phyloP scores from a whole-genome alignment of 73 alveolate species.

The Effrenium voratum region DNA sequence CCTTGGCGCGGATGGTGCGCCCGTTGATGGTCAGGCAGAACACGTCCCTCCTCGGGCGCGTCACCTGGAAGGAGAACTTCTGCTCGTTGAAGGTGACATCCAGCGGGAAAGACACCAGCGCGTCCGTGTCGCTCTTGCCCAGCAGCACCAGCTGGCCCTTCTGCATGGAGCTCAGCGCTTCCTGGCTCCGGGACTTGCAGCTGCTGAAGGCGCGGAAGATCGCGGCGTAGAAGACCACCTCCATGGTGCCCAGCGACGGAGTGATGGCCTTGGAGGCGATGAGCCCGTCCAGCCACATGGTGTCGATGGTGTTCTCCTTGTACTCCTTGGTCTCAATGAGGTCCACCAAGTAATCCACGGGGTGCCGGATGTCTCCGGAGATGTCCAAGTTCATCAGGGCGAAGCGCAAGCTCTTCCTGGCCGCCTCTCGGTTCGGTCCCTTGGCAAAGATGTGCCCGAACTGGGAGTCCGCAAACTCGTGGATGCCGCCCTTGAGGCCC shows the following conservation, averaged over 20 bases:
- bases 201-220: slow-evolving; percentile 76
- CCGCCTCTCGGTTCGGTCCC: slow-evolving; percentile 88
- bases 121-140: slow-evolving; percentile 28
- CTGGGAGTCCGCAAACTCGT: slow-evolving; percentile 94
- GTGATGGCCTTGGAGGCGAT: slow-evolving; percentile 91
- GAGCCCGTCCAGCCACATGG: slow-evolving; percentile 92
- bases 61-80: slow-evolving; percentile 92
- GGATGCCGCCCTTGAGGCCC: slow-evolving; percentile 92
- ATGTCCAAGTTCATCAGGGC: slow-evolving; percentile 87
- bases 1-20: slow-evolving; percentile 50
- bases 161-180: slow-evolving; percentile 70
- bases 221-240: slow-evolving; percentile 92
- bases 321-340: slow-evolving; percentile 34
- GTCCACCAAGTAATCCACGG: slow-evolving; percentile 90
- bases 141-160: slow-evolving; percentile 84
- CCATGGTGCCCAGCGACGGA: slow-evolving; percentile 66
- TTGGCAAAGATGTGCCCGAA: slow-evolving; percentile 93
- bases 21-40: slow-evolving; percentile 74
- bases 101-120: slow-evolving; percentile 8
- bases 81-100: slow-evolving; percentile 87
- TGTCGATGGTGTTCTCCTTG: slow-evolving; percentile 92
- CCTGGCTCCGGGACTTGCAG: slow-evolving; percentile 64
- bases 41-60: slow-evolving; percentile 12
- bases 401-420: slow-evolving; percentile 90
- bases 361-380: slow-evolving; percentile 91